Evolutionary conservation across 2,329 filamentous ascomycete species (phyloP), one percentile per base, ranked within the genome.

Genomic region (Sclerotinia sclerotiorum): DNA sequence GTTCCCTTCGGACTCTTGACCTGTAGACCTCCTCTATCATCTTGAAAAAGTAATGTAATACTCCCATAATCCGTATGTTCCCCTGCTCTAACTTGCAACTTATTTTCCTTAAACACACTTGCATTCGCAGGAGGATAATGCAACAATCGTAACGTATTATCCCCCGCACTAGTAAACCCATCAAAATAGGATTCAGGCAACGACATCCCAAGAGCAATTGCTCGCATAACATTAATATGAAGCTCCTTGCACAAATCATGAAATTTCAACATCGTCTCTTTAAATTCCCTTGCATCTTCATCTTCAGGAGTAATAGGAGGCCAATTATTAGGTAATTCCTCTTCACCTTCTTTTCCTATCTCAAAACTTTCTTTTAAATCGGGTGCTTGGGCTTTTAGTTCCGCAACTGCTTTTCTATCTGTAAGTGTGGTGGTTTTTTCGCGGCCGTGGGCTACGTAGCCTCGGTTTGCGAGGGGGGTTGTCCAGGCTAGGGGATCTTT

Each of bases 161-260:
- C 84, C 1, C 88, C 88, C 1, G 81, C 85, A 73, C 90, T 86
- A 0, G 92, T 89, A 76, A 86, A 96, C 5, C 78, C 74, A 74
- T 97, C 92, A 75, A 97, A 97, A 83, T 90, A 96, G 5, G 74
- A 75, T 74, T 89, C 85, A 0, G 88, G 85, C 21, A 95, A 81
- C 0, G 85, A 89, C 86, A 97, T 88, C 0, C 90, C 93, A n/a
- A 94, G 80, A 0, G 92, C 92, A 71, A 97, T 92, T 11, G 92
- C 91, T 5, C 90, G 83, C 92, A 97, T 96, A 27, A 97, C 85
- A 71, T 93, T 83, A 39, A 87, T 82, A 78, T 97, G 91, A 67
- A 97, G 78, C 19, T 80, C 77, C 78, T 93, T 91, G 79, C 93
- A 96, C 70, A 84, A 83, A n/a, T 84, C 83, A 73, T 90, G 91